Conservation (phyloP, 2,329 filamentous ascomycete genomes). For the Cladosporium cucumerinum region DNA sequence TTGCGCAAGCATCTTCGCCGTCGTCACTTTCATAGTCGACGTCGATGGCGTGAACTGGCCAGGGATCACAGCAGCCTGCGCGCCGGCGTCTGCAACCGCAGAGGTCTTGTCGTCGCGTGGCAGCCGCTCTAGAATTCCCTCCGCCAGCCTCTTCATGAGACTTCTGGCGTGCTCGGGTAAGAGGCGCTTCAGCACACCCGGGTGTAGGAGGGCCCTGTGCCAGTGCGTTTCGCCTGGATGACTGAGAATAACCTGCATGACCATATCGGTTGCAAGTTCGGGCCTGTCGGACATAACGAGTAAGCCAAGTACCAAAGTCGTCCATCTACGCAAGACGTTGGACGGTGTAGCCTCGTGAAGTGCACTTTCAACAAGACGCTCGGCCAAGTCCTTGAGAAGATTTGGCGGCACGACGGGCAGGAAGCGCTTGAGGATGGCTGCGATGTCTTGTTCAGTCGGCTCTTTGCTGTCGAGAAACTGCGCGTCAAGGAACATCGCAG, state of each 20-base stretch:
- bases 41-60: neutral
- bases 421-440: neutral
- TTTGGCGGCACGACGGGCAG: neutral
- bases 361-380: neutral
- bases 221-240: slow-evolving; percentile 40
- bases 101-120: neutral
- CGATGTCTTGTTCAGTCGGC: neutral
- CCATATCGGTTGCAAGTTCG: slow-evolving; percentile 2
- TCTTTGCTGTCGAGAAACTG: neutral
- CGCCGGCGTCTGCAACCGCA: neutral
- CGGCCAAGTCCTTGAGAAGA: neutral
- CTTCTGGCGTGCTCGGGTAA: slow-evolving; percentile 29
- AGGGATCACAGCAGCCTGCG: neutral
- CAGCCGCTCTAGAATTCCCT: neutral
- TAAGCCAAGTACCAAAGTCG: slow-evolving; percentile 16
- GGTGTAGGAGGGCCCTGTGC: slow-evolving; percentile 38
- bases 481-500: slow-evolving; percentile 34
- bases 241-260: slow-evolving; percentile 14
- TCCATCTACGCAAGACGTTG: neutral
- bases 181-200: slow-evolving; percentile 33
- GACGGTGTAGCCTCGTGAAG: neutral
- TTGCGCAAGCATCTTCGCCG: slow-evolving; percentile 42
- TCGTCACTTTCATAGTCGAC: slow-evolving; percentile 37
- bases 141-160: slow-evolving; percentile 32
- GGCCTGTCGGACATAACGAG: slow-evolving; percentile 12